Evolutionary conservation across 768 basidiomycete species (phyloP).

Genomic region (Rhizopogon rudus): DNA sequence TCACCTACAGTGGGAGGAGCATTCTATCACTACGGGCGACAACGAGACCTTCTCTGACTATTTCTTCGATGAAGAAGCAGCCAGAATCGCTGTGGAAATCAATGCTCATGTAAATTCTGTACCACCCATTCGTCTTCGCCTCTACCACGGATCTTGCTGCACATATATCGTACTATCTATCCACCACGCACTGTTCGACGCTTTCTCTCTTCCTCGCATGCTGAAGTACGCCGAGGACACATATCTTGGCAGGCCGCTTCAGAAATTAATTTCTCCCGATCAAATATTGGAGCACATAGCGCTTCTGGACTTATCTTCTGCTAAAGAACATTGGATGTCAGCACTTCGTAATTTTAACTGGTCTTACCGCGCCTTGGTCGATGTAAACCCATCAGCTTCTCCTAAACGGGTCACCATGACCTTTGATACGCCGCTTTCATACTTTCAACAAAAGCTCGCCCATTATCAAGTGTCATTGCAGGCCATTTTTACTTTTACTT

Average conservation of each 20-base stretch:
- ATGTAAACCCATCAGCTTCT: constrained; percentile 1
- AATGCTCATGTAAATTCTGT: constrained; percentile 13
- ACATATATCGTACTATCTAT: constrained; percentile 23
- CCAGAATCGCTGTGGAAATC: constrained; percentile 17
- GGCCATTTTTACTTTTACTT: constrained; percentile 24
- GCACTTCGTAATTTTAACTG: constrained; percentile 17
- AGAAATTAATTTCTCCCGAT: constrained; percentile 9
- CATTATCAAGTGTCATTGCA: constrained; percentile 26
- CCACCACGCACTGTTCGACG: constrained; percentile 30
- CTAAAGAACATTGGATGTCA: constrained; percentile 19
- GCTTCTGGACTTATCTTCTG: constrained; percentile 7
- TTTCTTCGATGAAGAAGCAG: constrained; percentile 17
- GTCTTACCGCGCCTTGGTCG: constrained; percentile 7
- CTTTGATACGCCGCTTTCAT: constrained; percentile 12
- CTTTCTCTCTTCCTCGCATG: constrained; percentile 24
- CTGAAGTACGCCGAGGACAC: constrained; percentile 23
- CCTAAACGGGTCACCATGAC: constrained; percentile 9
- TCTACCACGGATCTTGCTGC: constrained; percentile 5
- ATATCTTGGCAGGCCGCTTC: constrained; percentile 8
- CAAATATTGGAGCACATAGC: constrained; percentile 19
- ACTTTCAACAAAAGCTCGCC: constrained; percentile 15
- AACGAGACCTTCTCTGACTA: constrained; percentile 12
- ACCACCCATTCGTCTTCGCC: constrained; percentile 12
- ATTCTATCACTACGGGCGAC: constrained; percentile 4
- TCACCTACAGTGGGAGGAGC: constrained; percentile 14